phyloP scores from a whole-genome alignment of 1,284 basidiomycete species.

The Apiotrichum brassicae region DNA sequence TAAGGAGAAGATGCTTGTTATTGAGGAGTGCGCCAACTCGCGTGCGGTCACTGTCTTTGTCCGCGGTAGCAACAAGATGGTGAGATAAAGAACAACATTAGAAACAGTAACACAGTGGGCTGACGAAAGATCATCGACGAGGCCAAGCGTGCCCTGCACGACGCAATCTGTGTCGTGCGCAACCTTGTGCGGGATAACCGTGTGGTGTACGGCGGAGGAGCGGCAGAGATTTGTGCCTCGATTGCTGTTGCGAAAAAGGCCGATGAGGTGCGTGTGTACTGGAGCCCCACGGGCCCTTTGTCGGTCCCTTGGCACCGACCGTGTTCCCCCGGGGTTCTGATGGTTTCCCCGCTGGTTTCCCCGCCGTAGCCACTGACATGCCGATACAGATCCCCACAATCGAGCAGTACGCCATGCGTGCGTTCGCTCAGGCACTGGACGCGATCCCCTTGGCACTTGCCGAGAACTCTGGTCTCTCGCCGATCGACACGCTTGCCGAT shows the following conservation, averaged over 20 bases:
- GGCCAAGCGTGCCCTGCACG: constrained; percentile 93
- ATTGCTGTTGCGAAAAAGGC: constrained; percentile 90
- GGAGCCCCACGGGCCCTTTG: constrained; percentile 6
- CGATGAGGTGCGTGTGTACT: constrained; percentile 61
- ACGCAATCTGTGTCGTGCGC: constrained; percentile 94
- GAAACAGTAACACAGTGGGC: constrained; percentile 1
- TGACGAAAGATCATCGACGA: constrained; percentile 84
- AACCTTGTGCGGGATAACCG: constrained; percentile 93
- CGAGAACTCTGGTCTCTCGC: constrained; percentile 93
- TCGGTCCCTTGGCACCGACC: not conserved
- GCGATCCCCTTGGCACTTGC: constrained; percentile 89
- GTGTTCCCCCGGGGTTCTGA: not conserved
- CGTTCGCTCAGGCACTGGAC: constrained; percentile 90
- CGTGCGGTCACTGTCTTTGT: constrained; percentile 97
- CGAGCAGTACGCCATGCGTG: constrained; percentile 99
- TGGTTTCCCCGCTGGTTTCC: not conserved
- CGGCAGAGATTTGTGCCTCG: constrained; percentile 92
- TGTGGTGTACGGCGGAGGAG: constrained; percentile 95
- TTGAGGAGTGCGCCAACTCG: constrained; percentile 96
- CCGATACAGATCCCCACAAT: constrained; percentile 70
- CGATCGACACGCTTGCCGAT: constrained; percentile 91
- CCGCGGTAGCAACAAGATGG: constrained; percentile 98
- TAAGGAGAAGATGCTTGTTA: constrained; percentile 96
- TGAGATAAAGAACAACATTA: constrained; percentile 42
- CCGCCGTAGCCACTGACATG: constrained; percentile 1